Conservation (phyloP, 495 filamentous ascomycete species). For the Podospora pseudoanserina region DNA sequence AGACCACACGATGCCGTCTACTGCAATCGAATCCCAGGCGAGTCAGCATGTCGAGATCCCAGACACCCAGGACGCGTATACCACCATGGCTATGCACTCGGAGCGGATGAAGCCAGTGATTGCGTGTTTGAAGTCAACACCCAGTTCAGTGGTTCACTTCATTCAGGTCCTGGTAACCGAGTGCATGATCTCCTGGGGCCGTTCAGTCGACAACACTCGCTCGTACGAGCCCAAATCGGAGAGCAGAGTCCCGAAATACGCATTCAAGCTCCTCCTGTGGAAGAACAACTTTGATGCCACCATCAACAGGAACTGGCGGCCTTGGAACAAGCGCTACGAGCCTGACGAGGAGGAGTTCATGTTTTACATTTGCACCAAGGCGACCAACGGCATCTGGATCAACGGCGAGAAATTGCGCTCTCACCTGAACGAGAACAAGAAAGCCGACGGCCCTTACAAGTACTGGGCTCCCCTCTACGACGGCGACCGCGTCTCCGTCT, state of each 20-base stretch:
- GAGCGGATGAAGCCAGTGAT: slow-evolving; percentile 26
- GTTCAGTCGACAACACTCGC: slow-evolving; percentile 57
- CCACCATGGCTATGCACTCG: slow-evolving; percentile 17
- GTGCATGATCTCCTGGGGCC: slow-evolving; percentile 71
- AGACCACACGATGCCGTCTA: slow-evolving; percentile 9
- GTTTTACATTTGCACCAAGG: slow-evolving; percentile 73
- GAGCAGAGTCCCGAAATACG: slow-evolving; percentile 71
- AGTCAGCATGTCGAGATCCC: slow-evolving; percentile 11
- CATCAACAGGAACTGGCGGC: slow-evolving; percentile 32
- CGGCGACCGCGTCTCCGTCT: slow-evolving; percentile 69
- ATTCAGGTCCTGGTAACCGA: slow-evolving; percentile 61
- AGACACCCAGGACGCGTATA: slow-evolving; percentile 16
- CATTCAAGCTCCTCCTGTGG: slow-evolving; percentile 74
- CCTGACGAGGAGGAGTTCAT: slow-evolving; percentile 52
- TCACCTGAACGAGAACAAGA: slow-evolving; percentile 41
- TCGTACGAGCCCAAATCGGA: slow-evolving; percentile 57
- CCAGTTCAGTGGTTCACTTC: slow-evolving; percentile 46
- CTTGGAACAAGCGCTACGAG: slow-evolving; percentile 36
- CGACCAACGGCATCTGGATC: slow-evolving; percentile 64
- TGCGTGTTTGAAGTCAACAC: slow-evolving; percentile 37
- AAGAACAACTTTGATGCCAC: slow-evolving; percentile 56
- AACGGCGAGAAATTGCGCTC: slow-evolving; percentile 60
- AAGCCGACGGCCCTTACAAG: slow-evolving; percentile 41
- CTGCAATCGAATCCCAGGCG: slow-evolving; percentile 23
- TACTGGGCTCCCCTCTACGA: slow-evolving; percentile 66